Evolutionary conservation across 768 basidiomycete genomes (phyloP).

Genomic region (Polyporus arcularius): DNA sequence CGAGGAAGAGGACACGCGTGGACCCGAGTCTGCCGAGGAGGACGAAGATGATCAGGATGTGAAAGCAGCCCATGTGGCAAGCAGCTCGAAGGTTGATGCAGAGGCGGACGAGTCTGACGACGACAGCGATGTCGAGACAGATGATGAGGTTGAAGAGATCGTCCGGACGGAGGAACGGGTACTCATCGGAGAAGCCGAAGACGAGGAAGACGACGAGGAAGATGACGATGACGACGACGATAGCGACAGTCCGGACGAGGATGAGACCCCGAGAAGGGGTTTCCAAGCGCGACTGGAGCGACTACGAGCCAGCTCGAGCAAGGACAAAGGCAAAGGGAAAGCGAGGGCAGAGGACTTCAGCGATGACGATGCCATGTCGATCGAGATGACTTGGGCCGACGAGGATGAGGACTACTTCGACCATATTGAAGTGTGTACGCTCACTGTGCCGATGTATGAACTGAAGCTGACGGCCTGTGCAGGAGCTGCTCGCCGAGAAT

Average conservation of each 20-base stretch:
- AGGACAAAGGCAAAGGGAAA: conserved; percentile 31
- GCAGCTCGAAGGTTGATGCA: conserved; percentile 1
- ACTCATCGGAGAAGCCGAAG: conserved; percentile 16
- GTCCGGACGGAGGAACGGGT: conserved; percentile 24
- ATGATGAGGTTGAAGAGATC: conserved; percentile 17
- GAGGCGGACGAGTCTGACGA: neutral
- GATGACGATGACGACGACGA: conserved; percentile 28
- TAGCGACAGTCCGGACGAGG: conserved; percentile 38
- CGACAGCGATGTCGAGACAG: neutral
- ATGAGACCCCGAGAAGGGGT: conserved; percentile 34
- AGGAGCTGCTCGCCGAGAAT: conserved; percentile 68
- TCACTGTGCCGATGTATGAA: neutral
- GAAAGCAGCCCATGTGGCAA: neutral
- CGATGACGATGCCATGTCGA: conserved; percentile 28
- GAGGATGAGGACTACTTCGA: conserved; percentile 60
- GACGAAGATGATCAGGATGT: conserved; percentile 24
- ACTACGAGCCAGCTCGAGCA: conserved; percentile 30
- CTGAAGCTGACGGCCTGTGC: neutral
- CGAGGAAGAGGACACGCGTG: conserved; percentile 17
- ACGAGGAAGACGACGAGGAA: conserved; percentile 12
- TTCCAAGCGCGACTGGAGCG: conserved; percentile 40
- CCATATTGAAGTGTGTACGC: conserved; percentile 50
- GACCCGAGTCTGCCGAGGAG: conserved; percentile 12
- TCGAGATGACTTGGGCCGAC: conserved; percentile 44
- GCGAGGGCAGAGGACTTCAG: conserved; percentile 31